Base-by-base conservation (phyloP, 1,139 yeast genomes). In the Pichia sp. region DNA sequence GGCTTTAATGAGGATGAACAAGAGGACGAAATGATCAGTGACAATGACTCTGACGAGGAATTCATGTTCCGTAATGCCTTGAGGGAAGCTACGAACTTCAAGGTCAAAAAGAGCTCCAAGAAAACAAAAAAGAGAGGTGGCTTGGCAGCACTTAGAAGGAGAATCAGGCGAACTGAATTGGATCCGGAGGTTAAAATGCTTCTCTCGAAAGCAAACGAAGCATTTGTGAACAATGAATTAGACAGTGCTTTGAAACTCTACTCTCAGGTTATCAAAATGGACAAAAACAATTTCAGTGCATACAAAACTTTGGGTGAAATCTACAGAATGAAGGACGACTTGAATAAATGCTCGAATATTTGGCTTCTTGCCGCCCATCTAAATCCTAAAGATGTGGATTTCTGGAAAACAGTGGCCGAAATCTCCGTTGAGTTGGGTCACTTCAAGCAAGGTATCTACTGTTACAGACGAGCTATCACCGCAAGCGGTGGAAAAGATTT, bases 291-390 rank as follows among this genome's bases (percentile, higher is more conserved):
- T 61, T 85, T 84, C 68, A 80, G 85, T 55, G 97, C 98, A 0
- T 92, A 88, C 69, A 87, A 85, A 63, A 81, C 95, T 1, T 72
- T 93, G 54, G 97, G 96, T 48, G 95, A 87, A 62, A 89, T 93
- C 46, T 87, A 87, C 62, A 81, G 84, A 57, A 78, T 81, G 54
- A 82, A 82, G 57, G 90, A 87, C 0, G 79, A 86, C 52, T 69
- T 79, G 52, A 81, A 84, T 61, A 85, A 85, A 63, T 88, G 96
- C 59, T 84, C 96, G 65, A 81, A 82, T 56, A 84, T 89, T 41
- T 87, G 96, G 88, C 77, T 89, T 55, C 71, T 87, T 42, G 97
- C 96, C 0, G 96, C 96, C 1, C 90, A 85, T 66, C 75, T 88
- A 32, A 87, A 86, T 62, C 85, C 90, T 2, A 79, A 84, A 69